Conservation (phyloP, 2,329 filamentous ascomycete species). For the Aureobasidium lini region DNA sequence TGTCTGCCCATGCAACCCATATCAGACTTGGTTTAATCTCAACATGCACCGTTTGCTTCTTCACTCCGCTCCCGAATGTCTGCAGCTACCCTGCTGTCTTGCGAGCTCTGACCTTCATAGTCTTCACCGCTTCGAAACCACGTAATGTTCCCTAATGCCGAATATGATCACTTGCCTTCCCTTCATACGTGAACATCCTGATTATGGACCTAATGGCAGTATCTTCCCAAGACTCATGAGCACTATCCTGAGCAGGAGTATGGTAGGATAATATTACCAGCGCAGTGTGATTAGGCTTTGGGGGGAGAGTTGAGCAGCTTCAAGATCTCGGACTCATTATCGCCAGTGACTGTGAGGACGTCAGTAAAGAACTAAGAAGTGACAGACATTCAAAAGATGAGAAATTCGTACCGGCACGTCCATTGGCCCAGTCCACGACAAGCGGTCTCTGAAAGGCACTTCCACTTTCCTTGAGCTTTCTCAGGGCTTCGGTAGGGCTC, state of each 20-base stretch:
- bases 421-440: slow-evolving; percentile 92
- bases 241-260: neutral
- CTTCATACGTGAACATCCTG: too few species aligned
- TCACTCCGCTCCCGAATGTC: neutral
- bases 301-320: slow-evolving; percentile 3
- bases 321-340: slow-evolving; percentile 75
- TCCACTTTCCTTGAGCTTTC: slow-evolving; percentile 63
- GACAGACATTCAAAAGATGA: slow-evolving; percentile 5
- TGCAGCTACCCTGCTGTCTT: slow-evolving; percentile 4
- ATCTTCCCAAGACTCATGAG: too few species aligned
- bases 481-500: slow-evolving; percentile 69
- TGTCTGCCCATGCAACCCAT: neutral
- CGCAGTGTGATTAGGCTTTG: neutral
- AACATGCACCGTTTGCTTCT: neutral
- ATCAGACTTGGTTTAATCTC: neutral
- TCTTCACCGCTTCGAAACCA: too few species aligned
- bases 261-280: neutral
- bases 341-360: slow-evolving; percentile 50
- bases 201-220: too few species aligned
- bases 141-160: too few species aligned
- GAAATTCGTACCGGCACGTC: slow-evolving; percentile 54
- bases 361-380: slow-evolving; percentile 11
- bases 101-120: neutral
- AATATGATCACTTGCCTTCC: too few species aligned
- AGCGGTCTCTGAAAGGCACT: slow-evolving; percentile 68